Evolutionary conservation across 2,329 filamentous ascomycete species (phyloP), one percentile per base, ranked within the genome.

Genomic region (Xylariaceae sp.): DNA sequence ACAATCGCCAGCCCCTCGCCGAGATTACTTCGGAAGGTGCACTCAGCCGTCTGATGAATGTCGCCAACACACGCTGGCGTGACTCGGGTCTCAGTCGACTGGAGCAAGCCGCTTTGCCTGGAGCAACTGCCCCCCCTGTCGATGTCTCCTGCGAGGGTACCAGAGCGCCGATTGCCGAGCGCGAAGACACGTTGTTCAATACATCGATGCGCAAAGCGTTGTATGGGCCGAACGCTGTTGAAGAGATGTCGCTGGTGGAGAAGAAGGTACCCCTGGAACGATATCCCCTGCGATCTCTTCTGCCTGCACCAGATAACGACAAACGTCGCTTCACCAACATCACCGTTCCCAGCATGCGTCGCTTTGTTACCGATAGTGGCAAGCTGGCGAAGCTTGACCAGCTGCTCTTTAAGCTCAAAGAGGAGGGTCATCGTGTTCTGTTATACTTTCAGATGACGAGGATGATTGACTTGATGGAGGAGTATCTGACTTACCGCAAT

Each of bases 371-470:
- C 1, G 94, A 97, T 72, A 96, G 91, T 48, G 94, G 94, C 66
- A 99, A 99, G 75, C 82, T 99, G 54, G 92, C 91, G 43, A 90
- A 91, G 67, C 78, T 99, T 46, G 94, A 99, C 68, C 80, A 89
- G 60, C 78, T 99, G 16, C 80, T 99, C 13, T 89, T 89, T 68
- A 82, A 91, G 69, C 85, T 99, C 65, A 99, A 97, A 79, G 88
- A 90, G 56, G 89, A 88, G 57, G 89, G 89, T 34, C 94, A 99
- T 63, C 91, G 94, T 66, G 94, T 99, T 18, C 78, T 99, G 48
- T 78, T 99, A 17, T 99, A 99, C 79, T 99, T 99, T 89, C 94
- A 99, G 78, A 99, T 99, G 94, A 99, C 94, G 4, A 89, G 90
- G 67, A 99, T 99, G 94, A 97, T 99, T 67, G 93, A 99, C 69